A percentile compares a stretch with the other conserved stretches of the same genome.
These are phyloP conservation scores for Rhytidhysteron rufulum DNA, from an alignment of 2,329 filamentous ascomycete species.

Conservation along the genomic window DNA sequence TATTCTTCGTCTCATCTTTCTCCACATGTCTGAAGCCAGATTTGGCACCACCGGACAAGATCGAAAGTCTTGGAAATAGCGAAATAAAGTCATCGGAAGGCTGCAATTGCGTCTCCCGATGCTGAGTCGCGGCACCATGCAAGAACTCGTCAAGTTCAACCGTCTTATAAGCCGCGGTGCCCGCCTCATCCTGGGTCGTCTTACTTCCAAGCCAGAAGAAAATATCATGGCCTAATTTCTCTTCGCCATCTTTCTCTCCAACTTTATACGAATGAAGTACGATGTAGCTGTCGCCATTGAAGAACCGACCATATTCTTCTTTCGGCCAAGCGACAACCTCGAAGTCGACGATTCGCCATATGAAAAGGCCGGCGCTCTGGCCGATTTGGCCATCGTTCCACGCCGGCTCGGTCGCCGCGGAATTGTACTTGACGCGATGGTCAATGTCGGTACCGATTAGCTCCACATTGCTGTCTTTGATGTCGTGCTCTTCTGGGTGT, in stretches of 20 bases:
- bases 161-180: constrained; percentile 67
- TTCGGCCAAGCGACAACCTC: constrained; percentile 60
- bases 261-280: constrained; percentile 58
- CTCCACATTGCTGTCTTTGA: constrained; percentile 66
- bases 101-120: constrained; percentile 59
- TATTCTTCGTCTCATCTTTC: constrained; percentile 41
- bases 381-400: constrained; percentile 61
- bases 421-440: constrained; percentile 65
- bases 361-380: constrained; percentile 49
- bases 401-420: constrained; percentile 61
- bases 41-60: constrained; percentile 57
- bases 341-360: constrained; percentile 68
- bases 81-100: constrained; percentile 59
- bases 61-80: constrained; percentile 59
- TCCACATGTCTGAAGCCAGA: constrained; percentile 65
- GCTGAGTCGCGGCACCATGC: constrained; percentile 58
- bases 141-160: constrained; percentile 68
- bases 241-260: constrained; percentile 43
- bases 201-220: constrained; percentile 68
- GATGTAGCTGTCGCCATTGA: constrained; percentile 67
- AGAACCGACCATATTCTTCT: constrained; percentile 57
- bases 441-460: constrained; percentile 62
- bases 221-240: constrained; percentile 53
- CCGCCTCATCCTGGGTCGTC: constrained; percentile 66
- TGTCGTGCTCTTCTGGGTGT: constrained; percentile 61